Evolutionary conservation across 345 rosid species (phyloP), one percentile per base, ranked within the genome.

Genomic region (Physaria fendleri): DNA sequence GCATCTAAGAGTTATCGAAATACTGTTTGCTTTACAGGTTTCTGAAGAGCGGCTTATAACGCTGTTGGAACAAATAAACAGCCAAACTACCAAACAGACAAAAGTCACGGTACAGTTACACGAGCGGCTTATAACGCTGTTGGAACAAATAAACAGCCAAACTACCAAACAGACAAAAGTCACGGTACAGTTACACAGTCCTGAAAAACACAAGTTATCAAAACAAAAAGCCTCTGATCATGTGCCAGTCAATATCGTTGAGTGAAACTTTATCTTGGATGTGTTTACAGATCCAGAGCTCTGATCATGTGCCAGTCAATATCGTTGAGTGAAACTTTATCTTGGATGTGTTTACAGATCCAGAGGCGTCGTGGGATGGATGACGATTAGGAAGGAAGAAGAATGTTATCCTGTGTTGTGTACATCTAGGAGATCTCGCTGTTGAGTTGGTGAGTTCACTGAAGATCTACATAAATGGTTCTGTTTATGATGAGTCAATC

Each of bases 61-160:
- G 25, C 65, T 92, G 51, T 79, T 92, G 73, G 96, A 92, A 68
- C 98, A 92, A 72, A 82, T 92, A 29, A 92, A 92, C 81, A 92
- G 81, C 69, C 95, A 92, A 71, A 86, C 95, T 50, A 51, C 80
- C 27, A 92, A 84, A 62, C 96, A 92, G 63, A 88, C 96, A 2
- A 92, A 84, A 88, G 98, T 92, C 66, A 92, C 96, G 5, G 96
- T 85, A 80, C 2, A 48, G 77, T 66, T 55, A 14, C 32, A 67
- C 42, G n/a, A n/a, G n/a, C n/a, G n/a, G n/a, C n/a, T n/a, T n/a
- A n/a, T 88, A 63, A 58, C 96, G 25, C 65, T 92, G 51, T 79
- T 92, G 73, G 96, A 92, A 68, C 98, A 92, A 72, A 82, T 92
- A 29, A 92, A 92, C 81, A 92, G 81, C 69, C 95, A 92, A 71